phyloP scores from a whole-genome alignment of 495 filamentous ascomycete species.

The Tuber melanosporum region DNA sequence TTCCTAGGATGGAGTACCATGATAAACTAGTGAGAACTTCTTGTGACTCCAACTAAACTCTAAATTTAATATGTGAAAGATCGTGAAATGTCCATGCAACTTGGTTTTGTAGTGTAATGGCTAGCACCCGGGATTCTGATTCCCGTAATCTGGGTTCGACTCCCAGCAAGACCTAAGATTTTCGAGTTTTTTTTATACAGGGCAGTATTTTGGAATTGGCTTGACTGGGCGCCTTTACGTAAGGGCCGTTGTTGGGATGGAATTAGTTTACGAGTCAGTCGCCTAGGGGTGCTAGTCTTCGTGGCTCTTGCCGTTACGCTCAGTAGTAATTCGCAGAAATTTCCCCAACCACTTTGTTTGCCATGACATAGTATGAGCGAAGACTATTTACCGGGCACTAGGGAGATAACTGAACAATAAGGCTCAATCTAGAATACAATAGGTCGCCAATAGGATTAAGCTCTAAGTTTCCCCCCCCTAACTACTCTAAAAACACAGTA shows the following conservation, averaged over 20 bases:
- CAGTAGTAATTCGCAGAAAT: background rate
- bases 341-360: background rate
- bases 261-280: background rate
- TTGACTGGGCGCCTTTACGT: background rate
- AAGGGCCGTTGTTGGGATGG: background rate
- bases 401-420: background rate
- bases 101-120: conserved; percentile 27
- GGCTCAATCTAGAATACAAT: background rate
- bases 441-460: background rate
- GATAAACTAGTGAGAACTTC: background rate
- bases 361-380: background rate
- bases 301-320: background rate
- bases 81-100: background rate
- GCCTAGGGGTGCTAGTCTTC: background rate
- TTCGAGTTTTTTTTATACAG: background rate
- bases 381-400: background rate
- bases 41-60: background rate
- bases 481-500: background rate
- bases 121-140: conserved; percentile 31
- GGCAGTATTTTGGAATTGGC: background rate
- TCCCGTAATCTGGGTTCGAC: conserved; percentile 31
- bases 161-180: conserved; percentile 23
- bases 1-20: too few species aligned
- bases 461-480: background rate
- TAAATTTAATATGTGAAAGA: background rate